Base-by-base conservation (phyloP, 148 eudicot species). In the Cornus controversa region DNA sequence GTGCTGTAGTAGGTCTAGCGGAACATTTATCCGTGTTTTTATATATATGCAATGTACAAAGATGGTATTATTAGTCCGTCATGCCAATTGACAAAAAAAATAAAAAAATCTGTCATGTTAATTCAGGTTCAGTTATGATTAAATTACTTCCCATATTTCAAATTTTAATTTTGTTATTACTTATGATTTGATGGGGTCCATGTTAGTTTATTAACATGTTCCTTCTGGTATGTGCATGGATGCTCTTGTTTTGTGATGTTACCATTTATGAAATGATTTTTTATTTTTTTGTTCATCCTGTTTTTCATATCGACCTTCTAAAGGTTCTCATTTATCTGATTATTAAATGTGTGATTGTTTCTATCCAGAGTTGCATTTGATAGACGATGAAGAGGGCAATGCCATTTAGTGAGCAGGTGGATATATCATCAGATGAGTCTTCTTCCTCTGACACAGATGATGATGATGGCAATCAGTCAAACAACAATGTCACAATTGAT, bases 341-440 rank as follows among this genome's bases (percentile, higher is more conserved):
- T 63, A 18, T 47, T 37, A 40, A 62, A 11, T 25, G 2, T 14
- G 60, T 67, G 42, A 28, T 26, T 79, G 57, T 34, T 23, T 67
- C 27, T 67, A 18, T 36, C 26, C 16, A 68, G 27, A 73, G 11
- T 40, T 67, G 50, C 57, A 26, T 1, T 67, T 27, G 53, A 27
- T 54, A 69, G 69, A 79, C 79, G 74, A 77, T 81, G 81, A 85
- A 81, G 78, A 80, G 67, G 82, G 37, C 87, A 50, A 26, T 71
- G n/a, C 74, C 84, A 60, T 81, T 80, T 66, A 72, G 75, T 70
- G 81, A 72, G 57, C 87, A 74, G 76, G 86, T 90, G 70, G 88
- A 90, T 83, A 75, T 90, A 76, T 86, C 89, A 77, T 84, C 87
- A 22, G 93, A 90, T 80, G 91, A 85, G 62, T 84, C 86, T 9